A percentile compares a stretch with the other conserved stretches of the same genome.
Conservation (phyloP, 495 filamentous ascomycete genomes). For the Penicillium subrubescens region DNA sequence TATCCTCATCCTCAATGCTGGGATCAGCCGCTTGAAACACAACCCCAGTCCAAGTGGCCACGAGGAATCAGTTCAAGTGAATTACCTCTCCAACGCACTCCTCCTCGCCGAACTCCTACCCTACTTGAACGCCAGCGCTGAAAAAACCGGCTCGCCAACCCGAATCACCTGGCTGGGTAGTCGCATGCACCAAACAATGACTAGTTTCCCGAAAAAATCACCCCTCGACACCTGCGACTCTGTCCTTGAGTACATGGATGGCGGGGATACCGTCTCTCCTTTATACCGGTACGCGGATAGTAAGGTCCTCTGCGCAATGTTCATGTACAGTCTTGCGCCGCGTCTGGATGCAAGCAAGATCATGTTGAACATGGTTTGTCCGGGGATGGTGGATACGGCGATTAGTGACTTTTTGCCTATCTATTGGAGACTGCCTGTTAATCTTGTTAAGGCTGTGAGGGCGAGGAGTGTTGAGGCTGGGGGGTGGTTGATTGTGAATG, state of each 20-base stretch:
- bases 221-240: neutral
- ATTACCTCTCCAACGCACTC: conserved; percentile 3
- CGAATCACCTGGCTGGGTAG: conserved; percentile 7
- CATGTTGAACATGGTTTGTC: conserved; percentile 29
- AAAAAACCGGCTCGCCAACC: neutral
- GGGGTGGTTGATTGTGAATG: conserved; percentile 18
- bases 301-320: conserved; percentile 35
- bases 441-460: conserved; percentile 14
- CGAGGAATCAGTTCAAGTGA: neutral
- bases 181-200: conserved; percentile 16
- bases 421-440: conserved; percentile 5
- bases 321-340: conserved; percentile 32
- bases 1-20: conserved; percentile 7
- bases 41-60: neutral
- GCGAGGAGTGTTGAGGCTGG: conserved; percentile 17
- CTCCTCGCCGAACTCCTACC: neutral
- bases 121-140: neutral
- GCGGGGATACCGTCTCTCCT: conserved; percentile 9
- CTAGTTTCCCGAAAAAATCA: conserved; percentile 13
- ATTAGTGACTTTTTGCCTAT: conserved; percentile 13
- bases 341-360: conserved; percentile 19
- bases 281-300: conserved; percentile 30
- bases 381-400: conserved; percentile 22
- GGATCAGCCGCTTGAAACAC: neutral
- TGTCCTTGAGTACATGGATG: conserved; percentile 30